These are phyloP conservation scores for Boletellus sp. DNA, from an alignment of 1,284 basidiomycete species.

Conservation along the genomic window DNA sequence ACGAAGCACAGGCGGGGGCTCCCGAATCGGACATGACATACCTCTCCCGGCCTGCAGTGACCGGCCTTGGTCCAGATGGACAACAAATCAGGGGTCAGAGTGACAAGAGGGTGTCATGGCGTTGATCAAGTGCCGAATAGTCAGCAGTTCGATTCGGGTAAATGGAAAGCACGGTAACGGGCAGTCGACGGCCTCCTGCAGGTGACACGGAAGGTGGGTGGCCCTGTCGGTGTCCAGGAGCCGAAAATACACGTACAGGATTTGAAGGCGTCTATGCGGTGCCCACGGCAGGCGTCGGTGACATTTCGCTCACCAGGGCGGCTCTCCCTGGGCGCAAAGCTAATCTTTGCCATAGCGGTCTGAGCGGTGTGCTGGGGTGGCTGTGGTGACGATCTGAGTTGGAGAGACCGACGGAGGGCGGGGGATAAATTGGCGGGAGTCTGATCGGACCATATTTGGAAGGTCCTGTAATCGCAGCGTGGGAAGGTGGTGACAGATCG, in stretches of 20 bases:
- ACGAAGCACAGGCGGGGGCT: too few species aligned
- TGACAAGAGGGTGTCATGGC: too few species aligned
- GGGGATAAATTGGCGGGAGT: not conserved
- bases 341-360: too few species aligned
- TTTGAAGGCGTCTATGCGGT: conserved; percentile 37
- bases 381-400: conserved; percentile 10
- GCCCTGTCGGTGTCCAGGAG: too few species aligned
- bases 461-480: conserved; percentile 30
- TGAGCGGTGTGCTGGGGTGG: conserved; percentile 11
- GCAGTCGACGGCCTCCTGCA: conserved; percentile 62
- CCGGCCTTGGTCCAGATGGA: conserved; percentile 48
- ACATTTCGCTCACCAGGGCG: conserved; percentile 4
- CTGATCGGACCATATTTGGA: conserved; percentile 28
- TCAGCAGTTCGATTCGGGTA: conserved; percentile 57
- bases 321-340: too few species aligned
- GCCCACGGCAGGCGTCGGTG: conserved; percentile 12
- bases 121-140: conserved; percentile 47
- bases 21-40: too few species aligned
- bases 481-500: conserved; percentile 14
- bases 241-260: conserved; percentile 33
- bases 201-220: conserved; percentile 62
- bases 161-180: conserved; percentile 62
- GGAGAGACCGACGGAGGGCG: conserved; percentile 22
- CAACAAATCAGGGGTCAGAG: conserved; percentile 19
- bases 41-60: conserved; percentile 43